phyloP scores from a whole-genome alignment of 1,284 basidiomycete genomes.

The Pholiota adiposa region DNA sequence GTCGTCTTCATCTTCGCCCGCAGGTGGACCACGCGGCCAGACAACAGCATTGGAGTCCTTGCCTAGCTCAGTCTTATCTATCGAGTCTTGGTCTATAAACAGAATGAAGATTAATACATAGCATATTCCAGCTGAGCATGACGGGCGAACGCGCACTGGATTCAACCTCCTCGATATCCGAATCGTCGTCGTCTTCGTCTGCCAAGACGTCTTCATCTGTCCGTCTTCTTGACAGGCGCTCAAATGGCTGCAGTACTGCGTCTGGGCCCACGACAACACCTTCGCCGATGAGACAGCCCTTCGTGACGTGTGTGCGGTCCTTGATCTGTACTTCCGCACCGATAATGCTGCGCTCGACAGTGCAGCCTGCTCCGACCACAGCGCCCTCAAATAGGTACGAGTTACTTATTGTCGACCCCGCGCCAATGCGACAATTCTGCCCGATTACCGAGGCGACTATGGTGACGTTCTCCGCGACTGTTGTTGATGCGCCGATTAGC shows the following conservation, averaged over 20 bases:
- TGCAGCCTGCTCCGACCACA: slow-evolving; percentile 76
- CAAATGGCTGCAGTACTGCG: slow-evolving; percentile 72
- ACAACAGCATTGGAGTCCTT: slow-evolving; percentile 68
- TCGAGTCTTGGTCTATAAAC: slow-evolving; percentile 46
- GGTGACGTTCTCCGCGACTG: slow-evolving; percentile 65
- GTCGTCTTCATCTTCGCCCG: slow-evolving; percentile 66
- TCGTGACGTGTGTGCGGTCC: slow-evolving; percentile 62
- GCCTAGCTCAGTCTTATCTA: slow-evolving; percentile 53
- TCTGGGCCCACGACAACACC: slow-evolving; percentile 79
- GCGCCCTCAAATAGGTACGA: slow-evolving; percentile 88
- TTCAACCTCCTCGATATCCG: slow-evolving; percentile 69
- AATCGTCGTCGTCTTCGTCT: slow-evolving; percentile 50
- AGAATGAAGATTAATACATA: slow-evolving; percentile 5
- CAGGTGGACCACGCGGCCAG: slow-evolving; percentile 60
- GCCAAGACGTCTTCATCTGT: slow-evolving; percentile 27
- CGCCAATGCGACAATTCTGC: slow-evolving; percentile 69
- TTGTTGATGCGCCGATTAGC: slow-evolving; percentile 76
- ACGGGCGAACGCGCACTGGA: slow-evolving; percentile 46
- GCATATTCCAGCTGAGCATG: neutral
- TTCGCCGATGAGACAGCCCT: slow-evolving; percentile 81
- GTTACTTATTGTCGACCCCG: slow-evolving; percentile 63
- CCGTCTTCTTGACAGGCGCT: slow-evolving; percentile 60
- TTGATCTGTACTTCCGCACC: slow-evolving; percentile 78
- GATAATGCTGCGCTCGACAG: slow-evolving; percentile 79
- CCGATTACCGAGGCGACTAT: slow-evolving; percentile 80